phyloP scores from a whole-genome alignment of 495 filamentous ascomycete species.

The Cetradonia linearis region DNA sequence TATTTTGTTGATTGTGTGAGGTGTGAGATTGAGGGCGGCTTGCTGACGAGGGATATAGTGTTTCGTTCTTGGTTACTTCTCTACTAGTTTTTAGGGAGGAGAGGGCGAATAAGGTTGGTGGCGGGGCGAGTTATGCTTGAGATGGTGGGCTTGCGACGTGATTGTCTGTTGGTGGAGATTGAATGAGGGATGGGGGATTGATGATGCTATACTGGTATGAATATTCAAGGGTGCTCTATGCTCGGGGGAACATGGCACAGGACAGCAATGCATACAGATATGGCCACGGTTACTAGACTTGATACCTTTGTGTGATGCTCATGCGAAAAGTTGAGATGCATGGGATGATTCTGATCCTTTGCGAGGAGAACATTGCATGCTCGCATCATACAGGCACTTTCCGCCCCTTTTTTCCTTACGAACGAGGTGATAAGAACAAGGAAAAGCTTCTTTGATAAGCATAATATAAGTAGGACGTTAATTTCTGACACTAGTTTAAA shows the following conservation, averaged over 20 bases:
- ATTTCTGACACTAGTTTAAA: background rate
- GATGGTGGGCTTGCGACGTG: background rate
- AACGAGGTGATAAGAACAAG: background rate
- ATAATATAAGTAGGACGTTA: background rate
- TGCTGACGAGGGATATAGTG: slow-evolving; percentile 5
- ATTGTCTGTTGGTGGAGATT: background rate
- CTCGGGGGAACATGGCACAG: background rate
- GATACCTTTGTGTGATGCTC: background rate
- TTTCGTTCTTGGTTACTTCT: slow-evolving; percentile 14
- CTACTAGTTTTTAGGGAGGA: slow-evolving; percentile 17
- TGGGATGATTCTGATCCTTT: no score
- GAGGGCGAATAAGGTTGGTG: slow-evolving; percentile 12
- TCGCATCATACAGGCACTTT: background rate
- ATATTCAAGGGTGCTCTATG: background rate
- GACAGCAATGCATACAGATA: background rate
- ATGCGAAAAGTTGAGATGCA: no score
- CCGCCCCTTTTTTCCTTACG: background rate
- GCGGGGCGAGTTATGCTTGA: slow-evolving; percentile 16
- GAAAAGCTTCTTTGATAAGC: background rate
- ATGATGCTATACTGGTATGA: background rate
- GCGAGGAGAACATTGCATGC: no score
- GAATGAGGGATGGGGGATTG: background rate
- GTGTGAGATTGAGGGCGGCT: background rate
- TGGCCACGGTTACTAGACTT: background rate
- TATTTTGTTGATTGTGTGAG: background rate